Base-by-base conservation (phyloP, 768 basidiomycete genomes). In the Trametes cinnabarina region DNA sequence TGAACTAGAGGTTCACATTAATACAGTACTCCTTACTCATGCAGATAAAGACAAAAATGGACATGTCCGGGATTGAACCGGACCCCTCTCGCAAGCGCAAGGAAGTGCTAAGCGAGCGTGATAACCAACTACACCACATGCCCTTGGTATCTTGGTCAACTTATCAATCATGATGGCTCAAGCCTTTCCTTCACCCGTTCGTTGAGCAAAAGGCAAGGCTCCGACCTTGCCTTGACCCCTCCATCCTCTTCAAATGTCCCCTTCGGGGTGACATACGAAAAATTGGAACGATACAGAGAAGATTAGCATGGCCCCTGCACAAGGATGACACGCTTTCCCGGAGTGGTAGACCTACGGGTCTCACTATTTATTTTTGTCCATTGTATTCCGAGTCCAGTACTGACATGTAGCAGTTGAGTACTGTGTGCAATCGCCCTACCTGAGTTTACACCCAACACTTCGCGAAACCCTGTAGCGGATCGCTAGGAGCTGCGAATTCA, bases 251-350 rank as follows among this genome's bases (percentile, higher is more conserved):
- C 23, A n/a, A 26, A 47, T 83, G 85, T 86, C 85, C 87, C 86
- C 86, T 88, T 88, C 85, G 86, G 86, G 86, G 90, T 87, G 87
- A 86, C 90, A 90, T 88, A 91, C 85, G 87, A 88, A 90, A 93
- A 92, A 90, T 94, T 93, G 92, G 90, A 94, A 94, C 92, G 90
- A 94, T 95, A 94, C 93, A 94, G 93, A 96, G 94, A 95, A 95
- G 94, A 94, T 96, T 94, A 95, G 94, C 94, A 96, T 96, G 91
- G 94, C 93, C 94, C 94, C 94, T 96, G 94, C 94, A 96, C 93
- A 97, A 96, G 94, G 94, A 96, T 95, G 94, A 94, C 94, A 95
- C 91, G 90, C 89, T 92, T 89, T 88, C 82, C 86, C 87, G 87
- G 88, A 90, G 88, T 89, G 87, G 88, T 88, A 88, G 71, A 72